Evolutionary conservation across 1,284 basidiomycete species (phyloP).

Genomic region (Malassezia obtusa): DNA sequence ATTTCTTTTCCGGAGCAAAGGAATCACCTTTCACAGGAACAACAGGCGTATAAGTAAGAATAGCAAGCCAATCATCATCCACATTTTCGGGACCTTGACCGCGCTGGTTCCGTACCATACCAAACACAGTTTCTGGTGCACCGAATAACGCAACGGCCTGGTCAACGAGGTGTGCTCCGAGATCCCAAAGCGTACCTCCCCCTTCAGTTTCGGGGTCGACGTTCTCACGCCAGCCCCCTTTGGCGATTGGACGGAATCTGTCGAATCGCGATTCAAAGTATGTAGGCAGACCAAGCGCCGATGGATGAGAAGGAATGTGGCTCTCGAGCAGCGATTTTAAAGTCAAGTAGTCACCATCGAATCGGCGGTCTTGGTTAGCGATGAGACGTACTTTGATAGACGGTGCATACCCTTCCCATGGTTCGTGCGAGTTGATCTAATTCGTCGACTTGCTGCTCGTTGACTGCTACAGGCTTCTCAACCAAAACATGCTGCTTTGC

Average conservation of each 20-base stretch:
- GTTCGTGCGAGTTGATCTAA: constrained; percentile 26
- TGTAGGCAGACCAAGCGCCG: constrained; percentile 34
- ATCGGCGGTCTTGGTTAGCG: constrained; percentile 25
- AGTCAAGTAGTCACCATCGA: constrained; percentile 44
- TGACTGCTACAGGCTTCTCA: constrained; percentile 41
- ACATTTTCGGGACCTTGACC: constrained; percentile 27
- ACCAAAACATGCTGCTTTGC: constrained; percentile 41
- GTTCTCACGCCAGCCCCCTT: constrained; percentile 44
- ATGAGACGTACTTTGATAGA: constrained; percentile 29
- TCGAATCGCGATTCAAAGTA: constrained; percentile 43
- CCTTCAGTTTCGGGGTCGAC: constrained; percentile 33
- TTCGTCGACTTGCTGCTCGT: constrained; percentile 22
- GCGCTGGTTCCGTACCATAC: constrained; percentile 33
- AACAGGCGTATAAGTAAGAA: constrained; percentile 28
- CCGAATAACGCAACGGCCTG: constrained; percentile 41
- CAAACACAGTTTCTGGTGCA: constrained; percentile 32
- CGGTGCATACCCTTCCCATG: constrained; percentile 36
- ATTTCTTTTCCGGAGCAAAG: constrained; percentile 25
- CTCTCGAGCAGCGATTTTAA: constrained; percentile 27
- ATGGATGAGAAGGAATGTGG: constrained; percentile 18
- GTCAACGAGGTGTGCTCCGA: constrained; percentile 42
- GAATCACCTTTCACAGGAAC: constrained; percentile 27
- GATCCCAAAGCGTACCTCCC: constrained; percentile 44
- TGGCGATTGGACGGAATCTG: constrained; percentile 38
- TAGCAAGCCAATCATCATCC: constrained; percentile 44